Conservation (phyloP, 768 basidiomycete species). For the Austroboletus eburneus region DNA sequence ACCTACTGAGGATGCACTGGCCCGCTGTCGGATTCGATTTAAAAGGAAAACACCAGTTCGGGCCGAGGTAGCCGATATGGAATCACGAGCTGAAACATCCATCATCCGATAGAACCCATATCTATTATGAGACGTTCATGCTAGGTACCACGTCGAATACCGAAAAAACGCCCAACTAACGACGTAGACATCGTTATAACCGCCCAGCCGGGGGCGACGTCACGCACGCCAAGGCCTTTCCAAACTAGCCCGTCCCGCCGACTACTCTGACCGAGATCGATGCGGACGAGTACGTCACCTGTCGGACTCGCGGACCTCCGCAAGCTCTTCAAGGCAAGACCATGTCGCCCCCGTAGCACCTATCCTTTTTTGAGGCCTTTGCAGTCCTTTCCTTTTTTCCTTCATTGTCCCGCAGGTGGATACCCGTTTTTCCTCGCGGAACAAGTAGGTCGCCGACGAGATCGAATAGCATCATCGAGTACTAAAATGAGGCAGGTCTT, state of each 20-base stretch:
- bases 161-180: too few species aligned
- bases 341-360: conserved; percentile 1
- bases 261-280: background rate
- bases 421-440: conserved; percentile 3
- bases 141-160: too few species aligned
- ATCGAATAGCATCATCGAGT: conserved; percentile 4
- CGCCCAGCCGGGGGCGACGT: background rate
- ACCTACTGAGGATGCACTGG: too few species aligned
- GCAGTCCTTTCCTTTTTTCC: too few species aligned
- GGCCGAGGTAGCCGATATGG: too few species aligned
- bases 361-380: background rate
- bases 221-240: background rate
- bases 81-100: too few species aligned
- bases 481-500: background rate
- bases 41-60: too few species aligned
- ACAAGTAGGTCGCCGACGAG: background rate
- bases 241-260: too few species aligned
- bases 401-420: background rate
- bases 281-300: background rate
- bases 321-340: background rate
- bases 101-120: too few species aligned
- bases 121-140: too few species aligned
- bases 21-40: too few species aligned
- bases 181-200: background rate
- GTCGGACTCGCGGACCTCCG: background rate